phyloP scores from a whole-genome alignment of 202 grass and related monocot species.

The Zizania palustris region DNA sequence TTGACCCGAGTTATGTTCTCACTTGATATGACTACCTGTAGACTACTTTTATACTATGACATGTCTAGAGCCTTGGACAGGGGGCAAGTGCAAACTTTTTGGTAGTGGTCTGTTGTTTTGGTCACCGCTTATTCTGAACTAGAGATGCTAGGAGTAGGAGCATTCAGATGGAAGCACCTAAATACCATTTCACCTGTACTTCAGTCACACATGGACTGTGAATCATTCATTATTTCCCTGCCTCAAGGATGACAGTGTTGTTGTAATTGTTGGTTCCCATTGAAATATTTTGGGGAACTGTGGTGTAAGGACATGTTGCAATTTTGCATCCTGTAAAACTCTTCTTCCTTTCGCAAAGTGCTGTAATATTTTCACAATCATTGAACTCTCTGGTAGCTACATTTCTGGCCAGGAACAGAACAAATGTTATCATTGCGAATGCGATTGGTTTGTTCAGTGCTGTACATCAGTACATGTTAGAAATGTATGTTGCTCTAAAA shows the following conservation, averaged over 20 bases:
- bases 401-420: conserved; percentile 30
- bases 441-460: not conserved
- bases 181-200: conserved; percentile 20
- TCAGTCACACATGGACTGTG: not conserved
- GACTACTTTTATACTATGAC: conserved; percentile 25
- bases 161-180: conserved; percentile 16
- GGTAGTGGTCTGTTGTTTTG: not conserved
- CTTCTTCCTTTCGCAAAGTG: not conserved
- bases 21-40: conserved; percentile 28
- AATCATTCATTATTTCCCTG: conserved; percentile 44
- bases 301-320: conserved; percentile 25
- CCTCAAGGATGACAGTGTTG: conserved; percentile 34
- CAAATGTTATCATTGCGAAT: conserved; percentile 7
- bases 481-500: not conserved
- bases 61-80: conserved; percentile 16
- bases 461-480: not conserved
- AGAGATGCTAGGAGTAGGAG: not conserved
- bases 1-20: conserved; percentile 16
- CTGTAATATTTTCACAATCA: conserved; percentile 12
- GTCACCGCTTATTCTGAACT: conserved; percentile 1
- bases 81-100: conserved; percentile 14
- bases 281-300: not conserved
- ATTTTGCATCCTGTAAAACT: conserved; percentile 10
- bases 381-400: not conserved
- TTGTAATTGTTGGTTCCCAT: conserved; percentile 31